Conservation (phyloP, 805 yeast species). For the Candida arabinofermentans region DNA sequence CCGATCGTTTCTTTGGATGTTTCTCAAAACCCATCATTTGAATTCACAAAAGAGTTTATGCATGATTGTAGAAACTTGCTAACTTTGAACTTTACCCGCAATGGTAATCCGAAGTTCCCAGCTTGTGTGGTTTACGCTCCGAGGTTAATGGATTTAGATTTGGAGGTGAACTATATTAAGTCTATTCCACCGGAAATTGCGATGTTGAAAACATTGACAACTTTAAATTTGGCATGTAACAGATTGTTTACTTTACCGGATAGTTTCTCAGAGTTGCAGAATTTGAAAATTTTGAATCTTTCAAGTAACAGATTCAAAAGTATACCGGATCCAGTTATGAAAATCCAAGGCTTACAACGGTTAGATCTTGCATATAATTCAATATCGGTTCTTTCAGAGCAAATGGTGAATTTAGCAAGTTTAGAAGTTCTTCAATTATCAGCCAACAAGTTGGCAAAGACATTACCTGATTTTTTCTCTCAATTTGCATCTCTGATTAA, state of each 20-base stretch:
- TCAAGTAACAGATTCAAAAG: constrained; percentile 69
- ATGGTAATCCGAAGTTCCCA: constrained; percentile 75
- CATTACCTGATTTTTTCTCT: constrained; percentile 50
- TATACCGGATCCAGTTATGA: constrained; percentile 64
- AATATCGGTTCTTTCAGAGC: constrained; percentile 55
- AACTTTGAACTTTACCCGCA: constrained; percentile 62
- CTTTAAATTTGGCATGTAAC: constrained; percentile 70
- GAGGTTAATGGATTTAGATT: constrained; percentile 59
- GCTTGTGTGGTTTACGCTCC: constrained; percentile 65
- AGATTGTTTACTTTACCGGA: constrained; percentile 61
- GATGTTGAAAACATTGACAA: constrained; percentile 49
- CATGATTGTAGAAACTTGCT: constrained; percentile 71
- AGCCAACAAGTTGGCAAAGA: constrained; percentile 58
- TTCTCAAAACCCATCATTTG: constrained; percentile 81
- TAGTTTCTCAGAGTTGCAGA: constrained; percentile 50
- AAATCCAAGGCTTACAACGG: constrained; percentile 53
- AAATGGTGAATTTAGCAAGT: constrained; percentile 53
- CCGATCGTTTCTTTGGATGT: constrained; percentile 81
- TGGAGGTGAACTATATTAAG: constrained; percentile 75
- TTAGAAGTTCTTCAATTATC: constrained; percentile 70
- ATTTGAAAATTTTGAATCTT: constrained; percentile 60
- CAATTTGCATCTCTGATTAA: constrained; percentile 56
- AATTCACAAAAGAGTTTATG: constrained; percentile 79
- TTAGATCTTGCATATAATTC: constrained; percentile 82
- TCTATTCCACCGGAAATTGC: constrained; percentile 56